Conservation (phyloP, 345 rosid genomes). For the Eutrema japonicum region DNA sequence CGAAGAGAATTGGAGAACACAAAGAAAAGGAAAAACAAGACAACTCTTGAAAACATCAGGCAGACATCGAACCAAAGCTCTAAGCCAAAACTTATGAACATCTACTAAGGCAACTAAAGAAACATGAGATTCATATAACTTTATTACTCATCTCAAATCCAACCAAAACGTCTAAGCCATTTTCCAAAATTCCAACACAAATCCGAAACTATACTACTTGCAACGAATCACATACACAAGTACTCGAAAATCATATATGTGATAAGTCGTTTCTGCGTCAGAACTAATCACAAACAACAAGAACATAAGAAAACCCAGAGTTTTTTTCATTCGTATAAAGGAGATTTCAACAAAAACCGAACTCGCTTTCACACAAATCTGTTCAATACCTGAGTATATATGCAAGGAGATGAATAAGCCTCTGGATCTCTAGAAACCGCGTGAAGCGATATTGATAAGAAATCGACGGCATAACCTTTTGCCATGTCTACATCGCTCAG, state of each 20-base stretch:
- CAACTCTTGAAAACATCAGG: background rate
- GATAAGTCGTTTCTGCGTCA: background rate
- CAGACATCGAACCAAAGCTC: background rate
- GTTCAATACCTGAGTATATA: slow-evolving; percentile 71
- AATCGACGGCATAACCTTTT: slow-evolving; percentile 87
- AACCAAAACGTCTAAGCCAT: too few species aligned
- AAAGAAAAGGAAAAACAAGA: background rate
- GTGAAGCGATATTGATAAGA: slow-evolving; percentile 81
- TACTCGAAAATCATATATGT: background rate
- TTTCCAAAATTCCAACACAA: too few species aligned
- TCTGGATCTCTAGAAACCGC: slow-evolving; percentile 92
- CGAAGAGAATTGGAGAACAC: background rate
- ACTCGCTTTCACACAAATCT: background rate
- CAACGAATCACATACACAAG: too few species aligned
- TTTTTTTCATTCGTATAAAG: background rate
- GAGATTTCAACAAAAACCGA: background rate
- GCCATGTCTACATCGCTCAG: slow-evolving; percentile 69
- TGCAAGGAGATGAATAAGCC: slow-evolving; percentile 85
- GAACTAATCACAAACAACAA: background rate
- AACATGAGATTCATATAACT: background rate
- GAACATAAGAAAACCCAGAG: background rate
- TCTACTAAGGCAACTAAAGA: background rate
- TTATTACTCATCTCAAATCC: too few species aligned
- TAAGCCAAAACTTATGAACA: slow-evolving; percentile 3
- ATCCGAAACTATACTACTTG: too few species aligned